A percentile compares a stretch with the other conserved stretches of the same genome.
phyloP scores from a whole-genome alignment of 2,329 filamentous ascomycete species.

The Penicillium paneum region DNA sequence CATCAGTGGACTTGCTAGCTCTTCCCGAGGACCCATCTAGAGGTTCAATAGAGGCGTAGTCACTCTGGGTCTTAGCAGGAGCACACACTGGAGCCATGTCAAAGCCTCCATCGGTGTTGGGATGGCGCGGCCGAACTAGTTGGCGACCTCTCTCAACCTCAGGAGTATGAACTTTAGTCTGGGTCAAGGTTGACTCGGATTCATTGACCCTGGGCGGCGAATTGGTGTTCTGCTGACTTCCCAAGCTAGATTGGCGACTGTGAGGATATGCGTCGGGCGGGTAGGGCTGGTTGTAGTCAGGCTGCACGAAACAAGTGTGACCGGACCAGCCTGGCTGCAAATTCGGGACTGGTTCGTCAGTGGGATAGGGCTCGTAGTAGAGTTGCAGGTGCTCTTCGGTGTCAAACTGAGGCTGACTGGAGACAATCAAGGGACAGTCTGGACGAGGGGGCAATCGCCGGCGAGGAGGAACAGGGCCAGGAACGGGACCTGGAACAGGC shows the following conservation, averaged over 20 bases:
- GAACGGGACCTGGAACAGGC: background rate
- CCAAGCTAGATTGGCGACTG: background rate
- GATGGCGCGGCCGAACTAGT: background rate
- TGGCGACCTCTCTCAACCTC: conserved; percentile 2
- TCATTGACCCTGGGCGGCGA: background rate
- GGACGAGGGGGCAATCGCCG: background rate
- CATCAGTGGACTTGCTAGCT: background rate
- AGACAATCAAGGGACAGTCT: conserved; percentile 7
- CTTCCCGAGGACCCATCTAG: background rate
- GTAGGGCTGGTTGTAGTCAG: background rate
- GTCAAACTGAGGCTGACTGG: conserved; percentile 7
- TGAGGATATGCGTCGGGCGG: background rate
- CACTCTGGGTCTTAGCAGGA: background rate
- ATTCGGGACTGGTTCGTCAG: background rate
- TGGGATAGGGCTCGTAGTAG: background rate
- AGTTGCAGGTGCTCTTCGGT: background rate
- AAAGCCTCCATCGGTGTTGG: conserved; percentile 1
- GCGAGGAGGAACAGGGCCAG: background rate
- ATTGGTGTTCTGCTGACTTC: background rate
- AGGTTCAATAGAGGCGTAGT: background rate
- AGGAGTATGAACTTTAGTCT: background rate
- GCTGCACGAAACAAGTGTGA: background rate
- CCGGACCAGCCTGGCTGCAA: background rate
- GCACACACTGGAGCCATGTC: background rate
- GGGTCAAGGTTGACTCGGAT: background rate